Evolutionary conservation across 495 filamentous ascomycete genomes (phyloP).

Genomic region (Copromyces sp.): DNA sequence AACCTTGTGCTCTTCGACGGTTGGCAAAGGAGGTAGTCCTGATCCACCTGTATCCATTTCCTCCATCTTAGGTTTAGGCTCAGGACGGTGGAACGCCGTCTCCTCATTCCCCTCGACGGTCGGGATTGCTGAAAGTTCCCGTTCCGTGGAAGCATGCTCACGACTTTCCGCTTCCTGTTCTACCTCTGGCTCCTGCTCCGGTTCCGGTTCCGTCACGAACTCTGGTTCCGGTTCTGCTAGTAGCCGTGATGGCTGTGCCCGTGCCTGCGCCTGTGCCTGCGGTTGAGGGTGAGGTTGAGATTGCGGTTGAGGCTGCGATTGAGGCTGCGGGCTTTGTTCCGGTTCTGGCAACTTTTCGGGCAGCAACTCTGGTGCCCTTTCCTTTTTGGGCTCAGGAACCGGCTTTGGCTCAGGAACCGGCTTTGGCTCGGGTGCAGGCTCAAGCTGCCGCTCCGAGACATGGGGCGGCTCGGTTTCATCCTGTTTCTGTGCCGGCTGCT

Average conservation of each 20-base stretch:
- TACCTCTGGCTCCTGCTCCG: background rate
- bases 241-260: background rate
- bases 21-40: slow-evolving; percentile 19
- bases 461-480: background rate
- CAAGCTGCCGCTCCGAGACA: background rate
- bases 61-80: slow-evolving; percentile 29
- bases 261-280: background rate
- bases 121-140: slow-evolving; percentile 18
- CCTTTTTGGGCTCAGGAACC: background rate
- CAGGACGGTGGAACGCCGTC: slow-evolving; percentile 5
- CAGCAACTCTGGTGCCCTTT: background rate
- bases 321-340: background rate
- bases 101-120: slow-evolving; percentile 23
- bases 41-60: slow-evolving; percentile 29
- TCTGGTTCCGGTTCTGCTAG: background rate
- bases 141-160: slow-evolving; percentile 3
- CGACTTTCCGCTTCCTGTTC: slow-evolving; percentile 7
- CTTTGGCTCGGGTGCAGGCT: background rate
- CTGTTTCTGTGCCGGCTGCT: background rate
- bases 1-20: slow-evolving; percentile 15
- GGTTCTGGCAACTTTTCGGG: background rate
- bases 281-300: no score
- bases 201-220: background rate
- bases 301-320: background rate
- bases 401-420: background rate